These are phyloP conservation scores for Termitomyces sp. DNA, from an alignment of 768 basidiomycete species.

Conservation along the genomic window DNA sequence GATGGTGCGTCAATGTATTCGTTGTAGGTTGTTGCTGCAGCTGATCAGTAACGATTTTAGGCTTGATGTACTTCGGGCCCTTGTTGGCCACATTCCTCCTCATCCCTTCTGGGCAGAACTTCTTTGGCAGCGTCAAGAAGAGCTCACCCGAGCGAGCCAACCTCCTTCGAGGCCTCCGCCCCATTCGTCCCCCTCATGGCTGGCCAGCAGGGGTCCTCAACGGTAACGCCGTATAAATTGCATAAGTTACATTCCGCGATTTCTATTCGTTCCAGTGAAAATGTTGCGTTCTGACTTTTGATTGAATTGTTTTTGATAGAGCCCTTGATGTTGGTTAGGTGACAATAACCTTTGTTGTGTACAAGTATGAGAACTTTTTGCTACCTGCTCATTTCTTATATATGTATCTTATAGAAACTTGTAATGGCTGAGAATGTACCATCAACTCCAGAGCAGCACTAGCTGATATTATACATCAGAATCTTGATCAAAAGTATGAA, in stretches of 20 bases:
- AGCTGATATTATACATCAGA: neutral
- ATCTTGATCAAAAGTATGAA: no score
- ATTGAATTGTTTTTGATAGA: conserved; percentile 1
- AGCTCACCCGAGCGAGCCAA: conserved; percentile 17
- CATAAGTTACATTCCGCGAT: neutral
- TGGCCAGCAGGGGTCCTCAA: conserved; percentile 15
- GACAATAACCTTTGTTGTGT: neutral
- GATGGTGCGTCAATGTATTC: conserved; percentile 54
- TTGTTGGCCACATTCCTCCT: conserved; percentile 86
- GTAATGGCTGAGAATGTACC: conserved; percentile 30
- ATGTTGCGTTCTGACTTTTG: neutral
- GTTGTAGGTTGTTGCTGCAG: neutral
- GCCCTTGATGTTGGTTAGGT: neutral
- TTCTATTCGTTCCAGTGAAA: neutral
- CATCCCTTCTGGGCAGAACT: conserved; percentile 94
- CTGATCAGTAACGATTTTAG: conserved; percentile 31
- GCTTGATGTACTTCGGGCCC: conserved; percentile 78
- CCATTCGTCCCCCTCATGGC: conserved; percentile 14
- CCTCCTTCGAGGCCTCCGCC: conserved; percentile 2
- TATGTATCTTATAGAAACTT: neutral
- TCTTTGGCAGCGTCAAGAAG: conserved; percentile 76
- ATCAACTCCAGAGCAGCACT: neutral
- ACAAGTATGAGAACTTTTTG: neutral
- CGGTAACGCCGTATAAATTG: conserved; percentile 6
- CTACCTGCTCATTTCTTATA: neutral